A percentile compares a stretch with the other conserved stretches of the same genome.
Conservation (phyloP, 352 stramenopile species). For the Albugo laibachii region DNA sequence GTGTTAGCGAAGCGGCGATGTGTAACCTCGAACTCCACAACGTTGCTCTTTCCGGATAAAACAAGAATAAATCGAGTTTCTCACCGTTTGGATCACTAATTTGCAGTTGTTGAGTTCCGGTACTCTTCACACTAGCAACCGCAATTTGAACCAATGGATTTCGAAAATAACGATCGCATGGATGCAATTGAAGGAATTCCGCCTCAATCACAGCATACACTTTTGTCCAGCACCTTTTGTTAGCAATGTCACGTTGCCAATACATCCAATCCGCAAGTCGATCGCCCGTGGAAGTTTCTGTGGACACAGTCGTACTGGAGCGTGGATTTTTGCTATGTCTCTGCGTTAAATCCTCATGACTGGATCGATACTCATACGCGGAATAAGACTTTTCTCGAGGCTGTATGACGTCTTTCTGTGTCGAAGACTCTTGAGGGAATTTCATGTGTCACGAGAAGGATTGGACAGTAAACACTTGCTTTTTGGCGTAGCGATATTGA, state of each 20-base stretch:
- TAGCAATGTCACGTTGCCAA: conserved; percentile 52
- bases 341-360: too few relatives aligned
- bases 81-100: conserved; percentile 58
- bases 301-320: too few relatives aligned
- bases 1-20: conserved; percentile 31
- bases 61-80: conserved; percentile 50
- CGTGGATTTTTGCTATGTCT: too few relatives aligned
- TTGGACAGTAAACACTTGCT: too few relatives aligned
- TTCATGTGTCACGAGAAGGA: too few relatives aligned
- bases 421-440: too few relatives aligned
- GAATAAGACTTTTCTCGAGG: too few relatives aligned
- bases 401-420: too few relatives aligned
- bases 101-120: conserved; percentile 35
- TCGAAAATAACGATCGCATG: conserved; percentile 23
- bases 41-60: conserved; percentile 26
- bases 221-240: conserved; percentile 59
- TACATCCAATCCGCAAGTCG: conserved; percentile 40
- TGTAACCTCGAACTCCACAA: conserved; percentile 34
- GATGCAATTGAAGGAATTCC: conserved; percentile 68
- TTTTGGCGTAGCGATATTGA: too few relatives aligned
- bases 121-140: conserved; percentile 41
- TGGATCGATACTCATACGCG: too few relatives aligned
- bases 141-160: conserved; percentile 60
- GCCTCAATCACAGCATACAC: conserved; percentile 60
- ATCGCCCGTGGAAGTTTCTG: too few relatives aligned